Conservation (phyloP, 805 yeast species). For the Kodamaea neixiangensis region DNA sequence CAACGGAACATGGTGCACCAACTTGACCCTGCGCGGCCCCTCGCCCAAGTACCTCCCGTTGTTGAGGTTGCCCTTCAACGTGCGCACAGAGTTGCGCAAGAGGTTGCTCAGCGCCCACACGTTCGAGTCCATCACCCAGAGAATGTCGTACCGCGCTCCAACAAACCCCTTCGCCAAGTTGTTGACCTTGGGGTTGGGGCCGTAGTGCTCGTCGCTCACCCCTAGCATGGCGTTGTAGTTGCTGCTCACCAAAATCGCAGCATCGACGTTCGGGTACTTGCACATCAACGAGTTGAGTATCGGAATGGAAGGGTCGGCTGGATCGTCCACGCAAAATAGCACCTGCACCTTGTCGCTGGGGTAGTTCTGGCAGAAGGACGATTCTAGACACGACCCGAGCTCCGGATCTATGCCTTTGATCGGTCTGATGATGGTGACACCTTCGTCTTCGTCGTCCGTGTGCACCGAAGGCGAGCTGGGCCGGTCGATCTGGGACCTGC, state of each 20-base stretch:
- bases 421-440: constrained; percentile 78
- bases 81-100: constrained; percentile 60
- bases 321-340: constrained; percentile 71
- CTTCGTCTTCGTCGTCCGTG: constrained; percentile 22
- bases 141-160: constrained; percentile 64
- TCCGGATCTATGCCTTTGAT: constrained; percentile 83
- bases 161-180: constrained; percentile 80
- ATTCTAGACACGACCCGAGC: constrained; percentile 63
- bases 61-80: constrained; percentile 50
- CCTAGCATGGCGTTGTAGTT: constrained; percentile 16
- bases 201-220: constrained; percentile 52
- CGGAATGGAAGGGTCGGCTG: constrained; percentile 63
- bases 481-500: constrained; percentile 15
- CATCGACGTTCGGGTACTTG: constrained; percentile 57
- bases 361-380: constrained; percentile 68
- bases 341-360: constrained; percentile 63
- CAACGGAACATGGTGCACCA: constrained; percentile 83
- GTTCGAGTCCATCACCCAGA: constrained; percentile 87
- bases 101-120: constrained; percentile 75
- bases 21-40: constrained; percentile 47
- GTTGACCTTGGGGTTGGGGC: constrained; percentile 89
- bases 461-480: background rate
- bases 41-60: constrained; percentile 44
- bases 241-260: constrained; percentile 51
- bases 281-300: constrained; percentile 51